Base-by-base conservation (phyloP, 106 monocot species). In the Platanthera guangdongensis region DNA sequence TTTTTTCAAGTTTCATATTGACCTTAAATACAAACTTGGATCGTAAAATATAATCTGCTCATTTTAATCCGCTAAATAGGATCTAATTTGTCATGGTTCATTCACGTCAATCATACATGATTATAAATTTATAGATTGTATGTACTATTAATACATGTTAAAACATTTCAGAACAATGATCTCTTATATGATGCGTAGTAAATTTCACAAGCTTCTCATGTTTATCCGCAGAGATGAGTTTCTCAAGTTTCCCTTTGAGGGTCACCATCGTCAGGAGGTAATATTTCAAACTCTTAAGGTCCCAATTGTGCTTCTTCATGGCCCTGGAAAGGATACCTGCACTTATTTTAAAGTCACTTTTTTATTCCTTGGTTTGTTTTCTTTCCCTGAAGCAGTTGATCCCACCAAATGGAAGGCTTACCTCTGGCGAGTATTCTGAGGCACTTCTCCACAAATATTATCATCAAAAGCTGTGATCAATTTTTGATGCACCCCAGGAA, bases 361-460 rank as follows among this genome's bases (percentile, higher is more conserved):
- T 47, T 47, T 71, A 0, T 11, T 14, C 8, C 0, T 68, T 51
- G 7, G 15, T 15, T 68, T 47, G 0, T 77, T 68, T 52, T 68
- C 65, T 51, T 19, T 7, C 47, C 48, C 39, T 57, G 47, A 49
- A 52, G 48, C 84, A 95, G 95, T 82, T 95, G 64, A 82, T 95
- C 54, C 78, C 76, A 52, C 84, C 88, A 50, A 85, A 88, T 72
- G 81, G 86, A 79, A 81, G 67, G 75, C 90, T 92, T 72, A 90
- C 92, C 11, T 95, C 92, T 77, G 95, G 95, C 11, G 84, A 95
- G 82, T 92, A 92, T 77, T 90, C 92, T 1, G 90, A 92, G 78
- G 80, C 76, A 76, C 84, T 92, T 47, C 75, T 90, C 18, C 75
- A 80, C 65, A 86, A 92, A 74, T 92, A 92, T 75, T 95, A 90